Conservation (phyloP, 345 rosid genomes). For the Lumnitzera littorea region DNA sequence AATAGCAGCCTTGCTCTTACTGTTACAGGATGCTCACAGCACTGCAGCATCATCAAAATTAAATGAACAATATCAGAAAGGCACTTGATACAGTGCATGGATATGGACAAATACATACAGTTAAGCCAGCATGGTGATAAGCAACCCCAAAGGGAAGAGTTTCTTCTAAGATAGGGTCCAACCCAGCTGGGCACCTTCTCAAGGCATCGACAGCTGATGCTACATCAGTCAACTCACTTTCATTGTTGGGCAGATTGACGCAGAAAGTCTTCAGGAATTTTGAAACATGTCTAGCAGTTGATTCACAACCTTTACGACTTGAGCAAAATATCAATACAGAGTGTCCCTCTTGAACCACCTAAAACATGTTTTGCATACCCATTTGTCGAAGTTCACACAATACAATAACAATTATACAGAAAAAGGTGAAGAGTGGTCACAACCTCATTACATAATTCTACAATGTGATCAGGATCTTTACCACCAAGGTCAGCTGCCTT, state of each 20-base stretch:
- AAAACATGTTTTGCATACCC: constrained; percentile 14
- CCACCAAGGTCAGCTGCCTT: constrained; percentile 68
- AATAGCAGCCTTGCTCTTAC: background rate
- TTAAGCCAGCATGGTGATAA: constrained; percentile 98
- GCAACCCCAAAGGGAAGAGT: constrained; percentile 94
- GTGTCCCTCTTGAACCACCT: constrained; percentile 96
- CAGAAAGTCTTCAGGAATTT: constrained; percentile 65
- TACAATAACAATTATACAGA: constrained; percentile 4
- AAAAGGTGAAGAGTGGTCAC: constrained; percentile 12
- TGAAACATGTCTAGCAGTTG: constrained; percentile 85
- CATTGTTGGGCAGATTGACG: constrained; percentile 27
- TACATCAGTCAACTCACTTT: constrained; percentile 55
- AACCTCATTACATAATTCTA: constrained; percentile 93
- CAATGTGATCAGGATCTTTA: constrained; percentile 95
- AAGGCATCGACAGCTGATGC: constrained; percentile 69
- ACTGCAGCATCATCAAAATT: no score
- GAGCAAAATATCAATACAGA: constrained; percentile 95
- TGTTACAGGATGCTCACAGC: no score
- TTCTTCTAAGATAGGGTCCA: constrained; percentile 88
- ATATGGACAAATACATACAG: constrained; percentile 40
- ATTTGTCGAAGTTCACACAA: background rate
- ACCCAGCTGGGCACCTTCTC: constrained; percentile 73
- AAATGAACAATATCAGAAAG: background rate
- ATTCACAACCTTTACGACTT: constrained; percentile 96
- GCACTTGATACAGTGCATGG: background rate